A percentile compares a stretch with the other conserved stretches of the same genome.
These are phyloP conservation scores for Rhizopogon vesiculosus DNA, from an alignment of 768 basidiomycete genomes.

Conservation along the genomic window DNA sequence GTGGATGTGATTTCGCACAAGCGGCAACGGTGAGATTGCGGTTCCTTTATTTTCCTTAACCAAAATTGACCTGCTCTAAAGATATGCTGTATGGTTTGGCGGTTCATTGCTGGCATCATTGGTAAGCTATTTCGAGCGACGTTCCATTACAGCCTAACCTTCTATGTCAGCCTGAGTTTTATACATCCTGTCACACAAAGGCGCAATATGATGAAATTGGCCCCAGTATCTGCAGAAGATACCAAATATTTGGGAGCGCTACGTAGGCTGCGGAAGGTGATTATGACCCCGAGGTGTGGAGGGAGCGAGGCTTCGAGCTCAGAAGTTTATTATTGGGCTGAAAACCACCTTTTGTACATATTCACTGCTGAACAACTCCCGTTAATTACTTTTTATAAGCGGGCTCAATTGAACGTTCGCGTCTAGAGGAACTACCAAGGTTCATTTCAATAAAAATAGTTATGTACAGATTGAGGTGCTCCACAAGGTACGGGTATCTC, in stretches of 20 bases:
- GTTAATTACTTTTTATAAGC: not conserved
- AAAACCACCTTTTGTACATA: not conserved
- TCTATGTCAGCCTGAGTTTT: slow-evolving; percentile 79
- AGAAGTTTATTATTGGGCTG: not conserved
- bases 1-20: slow-evolving; percentile 99
- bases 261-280: slow-evolving; percentile 38
- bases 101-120: slow-evolving; percentile 92
- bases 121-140: slow-evolving; percentile 35
- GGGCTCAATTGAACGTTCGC: not conserved
- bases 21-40: slow-evolving; percentile 68
- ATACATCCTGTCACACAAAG: slow-evolving; percentile 90
- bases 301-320: not conserved
- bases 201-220: slow-evolving; percentile 93
- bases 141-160: not conserved
- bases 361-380: not conserved
- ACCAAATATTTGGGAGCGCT: slow-evolving; percentile 90
- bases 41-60: not conserved
- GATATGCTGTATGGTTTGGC: slow-evolving; percentile 97
- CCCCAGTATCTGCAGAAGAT: slow-evolving; percentile 87
- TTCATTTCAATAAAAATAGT: not conserved
- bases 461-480: not conserved
- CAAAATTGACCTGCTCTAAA: slow-evolving; percentile 21
- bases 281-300: not conserved
- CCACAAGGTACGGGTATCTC: not conserved
- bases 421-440: not conserved